These are phyloP conservation scores for Phytophthora fragariae DNA, from an alignment of 352 stramenopile genomes.

Conservation along the genomic window DNA sequence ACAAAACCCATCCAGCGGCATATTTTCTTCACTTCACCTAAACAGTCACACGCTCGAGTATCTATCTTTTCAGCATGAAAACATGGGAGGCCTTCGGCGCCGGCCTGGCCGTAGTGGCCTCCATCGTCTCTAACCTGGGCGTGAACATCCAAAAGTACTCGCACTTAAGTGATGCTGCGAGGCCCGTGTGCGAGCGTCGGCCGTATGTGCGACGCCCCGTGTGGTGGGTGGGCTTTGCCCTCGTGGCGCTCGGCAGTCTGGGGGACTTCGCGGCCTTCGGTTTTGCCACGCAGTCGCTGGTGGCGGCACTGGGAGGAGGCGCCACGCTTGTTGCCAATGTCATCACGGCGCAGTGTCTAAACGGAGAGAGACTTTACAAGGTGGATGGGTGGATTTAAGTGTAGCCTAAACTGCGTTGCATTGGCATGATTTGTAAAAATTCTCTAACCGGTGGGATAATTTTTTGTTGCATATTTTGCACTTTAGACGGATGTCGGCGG, in stretches of 20 bases:
- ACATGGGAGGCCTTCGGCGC: conserved; percentile 87
- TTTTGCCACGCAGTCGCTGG: conserved; percentile 91
- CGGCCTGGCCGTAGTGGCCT: conserved; percentile 77
- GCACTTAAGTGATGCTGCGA: conserved; percentile 65
- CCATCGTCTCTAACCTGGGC: conserved; percentile 89
- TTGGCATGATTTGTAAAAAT: neutral
- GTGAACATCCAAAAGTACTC: conserved; percentile 93
- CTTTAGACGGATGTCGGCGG: conserved; percentile 78
- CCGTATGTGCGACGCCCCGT: conserved; percentile 88
- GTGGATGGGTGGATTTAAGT: conserved; percentile 29
- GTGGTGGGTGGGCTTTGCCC: conserved; percentile 85
- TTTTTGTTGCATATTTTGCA: conserved; percentile 9
- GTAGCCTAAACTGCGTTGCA: neutral
- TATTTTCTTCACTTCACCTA: neutral
- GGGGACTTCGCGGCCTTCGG: conserved; percentile 91
- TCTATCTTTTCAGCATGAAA: conserved; percentile 43
- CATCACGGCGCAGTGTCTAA: conserved; percentile 86
- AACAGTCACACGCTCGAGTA: conserved; percentile 2
- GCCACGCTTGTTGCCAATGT: conserved; percentile 91
- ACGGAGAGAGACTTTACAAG: conserved; percentile 78
- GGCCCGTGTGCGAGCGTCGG: conserved; percentile 54
- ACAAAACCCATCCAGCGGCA: neutral
- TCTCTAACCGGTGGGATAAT: neutral
- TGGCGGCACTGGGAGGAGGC: conserved; percentile 85
- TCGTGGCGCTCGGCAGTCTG: conserved; percentile 84